These are phyloP conservation scores for Lentinula lateritia DNA, from an alignment of 768 basidiomycete genomes.

Conservation along the genomic window DNA sequence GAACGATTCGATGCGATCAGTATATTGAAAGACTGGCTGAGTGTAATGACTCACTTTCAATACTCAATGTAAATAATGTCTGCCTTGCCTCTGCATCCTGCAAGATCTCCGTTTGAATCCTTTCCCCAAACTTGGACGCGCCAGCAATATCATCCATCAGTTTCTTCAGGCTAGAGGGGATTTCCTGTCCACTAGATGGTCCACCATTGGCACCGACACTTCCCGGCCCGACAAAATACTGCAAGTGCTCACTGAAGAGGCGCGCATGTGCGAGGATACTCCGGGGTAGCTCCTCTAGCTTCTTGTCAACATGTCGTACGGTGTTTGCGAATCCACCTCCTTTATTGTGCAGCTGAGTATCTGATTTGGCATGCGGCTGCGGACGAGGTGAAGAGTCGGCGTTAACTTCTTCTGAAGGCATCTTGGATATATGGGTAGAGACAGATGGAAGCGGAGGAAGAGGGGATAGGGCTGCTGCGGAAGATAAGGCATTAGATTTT, in stretches of 20 bases:
- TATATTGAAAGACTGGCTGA: neutral
- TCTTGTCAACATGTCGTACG: neutral
- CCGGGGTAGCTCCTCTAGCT: slow-evolving; percentile 27
- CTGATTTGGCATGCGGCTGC: neutral
- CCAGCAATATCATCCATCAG: slow-evolving; percentile 29
- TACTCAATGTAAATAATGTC: slow-evolving; percentile 27
- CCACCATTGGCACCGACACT: slow-evolving; percentile 2
- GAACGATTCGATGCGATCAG: neutral
- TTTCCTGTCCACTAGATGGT: slow-evolving; percentile 1
- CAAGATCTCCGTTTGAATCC: slow-evolving; percentile 25
- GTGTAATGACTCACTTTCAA: slow-evolving; percentile 18
- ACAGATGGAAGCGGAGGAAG: neutral
- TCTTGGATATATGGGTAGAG: neutral
- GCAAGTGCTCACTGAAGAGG: slow-evolving; percentile 25
- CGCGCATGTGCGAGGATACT: slow-evolving; percentile 24
- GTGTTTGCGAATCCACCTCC: neutral
- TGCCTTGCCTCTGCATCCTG: slow-evolving; percentile 26
- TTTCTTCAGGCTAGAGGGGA: slow-evolving; percentile 24
- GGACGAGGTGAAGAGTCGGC: neutral
- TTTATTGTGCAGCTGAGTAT: neutral
- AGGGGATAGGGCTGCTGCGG: neutral
- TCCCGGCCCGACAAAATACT: slow-evolving; percentile 23
- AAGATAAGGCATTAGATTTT: neutral
- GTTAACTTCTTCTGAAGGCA: neutral
- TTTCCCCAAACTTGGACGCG: slow-evolving; percentile 24